Evolutionary conservation across 163 green algal genomes (phyloP), one percentile per base, ranked within the genome.

Genomic region (Scenedesmus sp.): DNA sequence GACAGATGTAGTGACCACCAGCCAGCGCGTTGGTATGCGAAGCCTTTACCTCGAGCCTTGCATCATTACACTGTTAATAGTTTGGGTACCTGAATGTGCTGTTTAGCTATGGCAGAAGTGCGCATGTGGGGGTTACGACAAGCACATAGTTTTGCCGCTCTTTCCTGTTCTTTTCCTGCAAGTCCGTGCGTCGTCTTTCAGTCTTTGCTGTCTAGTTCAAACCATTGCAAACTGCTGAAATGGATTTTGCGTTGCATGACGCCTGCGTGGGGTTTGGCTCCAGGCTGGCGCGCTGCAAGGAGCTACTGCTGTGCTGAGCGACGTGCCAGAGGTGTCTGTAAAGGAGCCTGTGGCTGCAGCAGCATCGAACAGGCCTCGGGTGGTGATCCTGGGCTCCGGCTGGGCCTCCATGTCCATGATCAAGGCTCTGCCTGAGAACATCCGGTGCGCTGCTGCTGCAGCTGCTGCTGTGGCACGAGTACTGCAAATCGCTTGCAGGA

Each of bases 361-460:
- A 81, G 84, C 62, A 7, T 62, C 26, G 12, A 64, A 62, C 0
- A 59, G 62, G 20, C 94, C 94, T 1, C 90, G 95, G 2, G 91
- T 97, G 4, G 94, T 97, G 12, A 92, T 98, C 12, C 91, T 98
- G 20, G 96, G 96, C 34, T 95, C 93, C 34, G 97, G 97, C 8
- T 98, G 97, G 97, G 96, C 93, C 0, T 89, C 95, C 8, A 96
- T 97, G 93, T 94, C 74, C 54, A 96, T 98, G 86, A 95, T 97
- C 77, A 97, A 97, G 88, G 60, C 91, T 4, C 84, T 97, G 92
- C 94, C 94, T 3, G 55, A 56, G 0, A 92, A 94, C 87, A 94
- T 96, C 82, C 95, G 81, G 92, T 96, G 79, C 13, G 93, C 62
- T 13, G n/a, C 64, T 89, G 15, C 0, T 64, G 57, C 10, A n/a